Base-by-base conservation (phyloP, 1,284 basidiomycete species). In the Meripilus lineatus region DNA sequence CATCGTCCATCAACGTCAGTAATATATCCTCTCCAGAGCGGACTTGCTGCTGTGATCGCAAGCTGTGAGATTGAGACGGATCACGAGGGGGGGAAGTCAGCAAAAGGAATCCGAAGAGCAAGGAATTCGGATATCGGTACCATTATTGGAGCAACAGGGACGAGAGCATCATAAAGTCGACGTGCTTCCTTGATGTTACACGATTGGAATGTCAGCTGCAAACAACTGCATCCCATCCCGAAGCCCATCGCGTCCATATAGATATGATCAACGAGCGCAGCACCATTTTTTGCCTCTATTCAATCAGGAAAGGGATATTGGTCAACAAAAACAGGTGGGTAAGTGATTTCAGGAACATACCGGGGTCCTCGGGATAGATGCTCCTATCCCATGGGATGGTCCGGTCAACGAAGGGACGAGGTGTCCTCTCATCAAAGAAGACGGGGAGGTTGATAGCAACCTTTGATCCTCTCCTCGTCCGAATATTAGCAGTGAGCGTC, bases 181-280 rank as follows among this genome's bases (percentile, higher is more conserved):
- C 93, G 77, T 4, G 96, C 95, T 64, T 99, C 93, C 33, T 79
- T 74, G 22, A 99, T 83, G 64, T 93, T 92, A 66, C 89, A 95
- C 0, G 93, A 89, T 65, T 99, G 96, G 71, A 99, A 97, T 3
- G 96, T 99, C 52, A 99, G 77, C 61, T 99, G 96, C 40, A 99
- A 71, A 66, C 96, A 99, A 60, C 92, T 96, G 59, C 95, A 98
- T 3, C 96, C 96, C 95, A 98, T 99, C 35, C 96, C 96, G 64
- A 99, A 99, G 20, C 94, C 95, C 96, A 98, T 98, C 2, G 96
- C 94, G 65, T 99, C 96, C 75, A 99, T 81, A 65, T 99, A 99
- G 54, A 99, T 93, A 65, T 98, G 93, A 63, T 95, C 85, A 11
- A 75, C 71, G 40, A 89, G 73, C 8, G 93, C 94, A 8, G 92